phyloP scores from a whole-genome alignment of 805 yeast genomes.

The Spathaspora girioi region DNA sequence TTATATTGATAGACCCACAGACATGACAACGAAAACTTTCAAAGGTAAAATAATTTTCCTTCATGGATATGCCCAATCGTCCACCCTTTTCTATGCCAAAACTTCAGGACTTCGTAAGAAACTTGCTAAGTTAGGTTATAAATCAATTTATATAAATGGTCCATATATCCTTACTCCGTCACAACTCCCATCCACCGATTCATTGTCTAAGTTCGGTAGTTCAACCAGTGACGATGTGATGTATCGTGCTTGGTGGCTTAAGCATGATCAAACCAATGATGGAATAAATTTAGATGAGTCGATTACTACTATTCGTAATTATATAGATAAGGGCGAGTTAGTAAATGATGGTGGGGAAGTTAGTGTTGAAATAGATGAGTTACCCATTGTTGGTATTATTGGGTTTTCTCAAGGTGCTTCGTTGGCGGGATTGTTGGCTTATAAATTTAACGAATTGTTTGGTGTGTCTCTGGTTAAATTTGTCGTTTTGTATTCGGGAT shows the following conservation, averaged over 20 bases:
- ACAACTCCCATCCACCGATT: conserved; percentile 72
- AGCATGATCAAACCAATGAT: conserved; percentile 41
- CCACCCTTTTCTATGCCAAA: conserved; percentile 79
- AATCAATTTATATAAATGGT: conserved; percentile 74
- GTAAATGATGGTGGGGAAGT: conserved; percentile 22
- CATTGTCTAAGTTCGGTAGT: conserved; percentile 47
- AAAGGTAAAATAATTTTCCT: conserved; percentile 68
- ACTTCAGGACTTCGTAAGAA: conserved; percentile 85
- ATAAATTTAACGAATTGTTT: conserved; percentile 52
- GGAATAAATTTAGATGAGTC: conserved; percentile 48
- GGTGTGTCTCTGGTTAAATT: conserved; percentile 53
- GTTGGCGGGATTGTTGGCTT: conserved; percentile 65
- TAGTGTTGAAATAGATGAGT: conserved; percentile 14
- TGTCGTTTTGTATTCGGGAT: conserved; percentile 74
- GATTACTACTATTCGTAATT: conserved; percentile 43
- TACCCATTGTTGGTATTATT: conserved; percentile 80
- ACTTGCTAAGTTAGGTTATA: conserved; percentile 60
- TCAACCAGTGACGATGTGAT: conserved; percentile 32
- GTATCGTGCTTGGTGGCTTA: conserved; percentile 76
- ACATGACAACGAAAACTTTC: background rate
- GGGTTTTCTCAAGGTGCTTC: conserved; percentile 98
- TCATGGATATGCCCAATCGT: conserved; percentile 89
- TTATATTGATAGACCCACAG: background rate
- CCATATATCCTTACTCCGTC: conserved; percentile 63
- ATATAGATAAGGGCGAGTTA: conserved; percentile 55